Evolutionary conservation across 2,329 filamentous ascomycete genomes (phyloP), one percentile per base, ranked within the genome.

Genomic region (Neonectria magnoliae): DNA sequence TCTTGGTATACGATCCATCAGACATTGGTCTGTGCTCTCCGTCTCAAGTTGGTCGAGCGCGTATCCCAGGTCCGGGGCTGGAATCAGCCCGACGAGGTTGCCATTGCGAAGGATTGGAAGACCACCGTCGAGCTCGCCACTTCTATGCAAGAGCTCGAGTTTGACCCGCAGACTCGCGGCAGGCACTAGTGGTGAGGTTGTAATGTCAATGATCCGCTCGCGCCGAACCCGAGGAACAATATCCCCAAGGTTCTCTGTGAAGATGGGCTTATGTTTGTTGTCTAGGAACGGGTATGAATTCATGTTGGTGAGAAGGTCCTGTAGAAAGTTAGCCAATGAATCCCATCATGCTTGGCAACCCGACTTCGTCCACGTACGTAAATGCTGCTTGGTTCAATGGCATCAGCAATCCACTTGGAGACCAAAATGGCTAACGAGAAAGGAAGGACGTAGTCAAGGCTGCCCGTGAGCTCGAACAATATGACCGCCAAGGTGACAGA

Each of bases 241-340:
- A 67, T 97, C 95, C 14, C 90, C 92, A 1, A 99, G 85, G 59
- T 97, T 92, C 1, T 92, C 91, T 1, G 94, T 97, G 77, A 98
- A 97, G 18, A 97, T 85, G 1, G 95, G 94, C 71, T 97, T 94
- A 66, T 94, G 88, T 78, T 98, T 98, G 81, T 97, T 97, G 80
- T 97, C 94, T n/a, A 99, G 87, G 81, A 97, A 98, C 0, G 96
- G 96, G 70, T 98, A 99, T 3, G 93, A 92, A 79, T 99, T 98
- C 91, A 99, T 95, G 76, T 96, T 94, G 0, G 94, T 98, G 18
- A 98, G 84, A 11, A 98, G 87, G 76, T 98, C 96, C 88, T 92
- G 13, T 25, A 13, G 3, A 14, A 25, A 44, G 65, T 74, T 27
- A 75, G 75, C 55, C 16, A 53, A 10, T 31, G 13, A 14, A 9